phyloP scores from a whole-genome alignment of 2,329 filamentous ascomycete genomes.

The Aspergillus pseudoviridinutans region DNA sequence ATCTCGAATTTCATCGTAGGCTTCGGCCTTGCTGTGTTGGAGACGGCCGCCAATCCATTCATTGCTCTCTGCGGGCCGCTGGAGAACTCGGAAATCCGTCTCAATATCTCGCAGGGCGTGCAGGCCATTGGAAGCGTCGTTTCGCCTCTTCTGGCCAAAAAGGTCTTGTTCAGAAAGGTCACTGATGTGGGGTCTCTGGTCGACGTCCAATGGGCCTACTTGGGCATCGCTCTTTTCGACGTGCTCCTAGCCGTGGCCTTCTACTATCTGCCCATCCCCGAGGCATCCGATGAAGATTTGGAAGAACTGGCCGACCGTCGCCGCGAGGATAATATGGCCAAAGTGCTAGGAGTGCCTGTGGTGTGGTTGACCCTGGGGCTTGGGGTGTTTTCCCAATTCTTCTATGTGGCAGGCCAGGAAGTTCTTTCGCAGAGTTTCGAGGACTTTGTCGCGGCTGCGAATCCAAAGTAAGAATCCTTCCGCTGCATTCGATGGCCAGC shows the following conservation, averaged over 20 bases:
- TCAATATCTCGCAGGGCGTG: slow-evolving; percentile 59
- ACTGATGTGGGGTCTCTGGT: slow-evolving; percentile 51
- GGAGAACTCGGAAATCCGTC: slow-evolving; percentile 56
- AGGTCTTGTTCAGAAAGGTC: slow-evolving; percentile 53
- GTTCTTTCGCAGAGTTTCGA: slow-evolving; percentile 48
- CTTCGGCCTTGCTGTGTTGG: slow-evolving; percentile 56
- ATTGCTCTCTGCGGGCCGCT: slow-evolving; percentile 59
- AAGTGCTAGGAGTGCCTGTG: slow-evolving; percentile 44
- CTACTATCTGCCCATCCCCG: slow-evolving; percentile 59
- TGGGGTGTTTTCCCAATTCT: slow-evolving; percentile 54
- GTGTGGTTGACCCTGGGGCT: slow-evolving; percentile 55
- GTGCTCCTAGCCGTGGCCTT: slow-evolving; percentile 56
- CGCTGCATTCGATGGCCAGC: background rate
- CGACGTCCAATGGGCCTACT: slow-evolving; percentile 62
- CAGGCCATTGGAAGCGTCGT: slow-evolving; percentile 59
- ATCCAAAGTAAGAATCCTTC: slow-evolving; percentile 25
- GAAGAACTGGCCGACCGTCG: slow-evolving; percentile 52
- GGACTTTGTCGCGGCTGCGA: slow-evolving; percentile 40
- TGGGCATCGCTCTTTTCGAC: slow-evolving; percentile 60
- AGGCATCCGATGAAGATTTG: slow-evolving; percentile 58
- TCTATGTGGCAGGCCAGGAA: slow-evolving; percentile 60
- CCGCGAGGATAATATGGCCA: slow-evolving; percentile 47
- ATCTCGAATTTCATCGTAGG: slow-evolving; percentile 62
- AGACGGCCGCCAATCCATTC: slow-evolving; percentile 60
- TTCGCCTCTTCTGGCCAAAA: slow-evolving; percentile 57